Evolutionary conservation across 164 flowering plant species (phyloP).

Genomic region (Annona cherimola): DNA sequence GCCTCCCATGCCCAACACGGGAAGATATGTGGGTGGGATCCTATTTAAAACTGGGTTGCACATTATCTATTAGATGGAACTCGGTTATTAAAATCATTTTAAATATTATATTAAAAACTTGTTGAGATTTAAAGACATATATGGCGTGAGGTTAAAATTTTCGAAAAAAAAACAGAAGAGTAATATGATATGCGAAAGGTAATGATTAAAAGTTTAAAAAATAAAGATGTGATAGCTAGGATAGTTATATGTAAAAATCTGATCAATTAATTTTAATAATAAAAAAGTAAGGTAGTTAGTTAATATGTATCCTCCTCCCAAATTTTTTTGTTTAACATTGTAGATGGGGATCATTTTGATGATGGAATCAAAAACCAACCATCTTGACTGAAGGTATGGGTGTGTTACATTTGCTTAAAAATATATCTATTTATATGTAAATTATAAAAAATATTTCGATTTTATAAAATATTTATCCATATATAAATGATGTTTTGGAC

Average conservation of each 20-base stretch:
- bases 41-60: slow-evolving; percentile 18
- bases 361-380: not conserved
- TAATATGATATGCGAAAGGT: not conserved
- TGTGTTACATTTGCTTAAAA: no score
- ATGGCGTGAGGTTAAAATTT: slow-evolving; percentile 26
- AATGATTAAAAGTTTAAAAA: not conserved
- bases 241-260: slow-evolving; percentile 5
- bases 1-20: slow-evolving; percentile 17
- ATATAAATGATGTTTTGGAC: no score
- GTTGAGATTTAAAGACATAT: slow-evolving; percentile 12
- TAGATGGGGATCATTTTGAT: not conserved
- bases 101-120: slow-evolving; percentile 13
- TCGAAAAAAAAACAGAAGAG: slow-evolving; percentile 7
- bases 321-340: no score
- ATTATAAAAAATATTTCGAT: no score
- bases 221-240: not conserved
- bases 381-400: no score
- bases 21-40: slow-evolving; percentile 23
- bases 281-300: no score
- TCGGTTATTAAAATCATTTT: slow-evolving; percentile 20
- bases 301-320: no score
- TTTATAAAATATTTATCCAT: no score
- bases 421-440: no score
- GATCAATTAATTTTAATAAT: no score
- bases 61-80: not conserved